phyloP scores from a whole-genome alignment of 805 yeast species.

The Metschnikowia shivogae region DNA sequence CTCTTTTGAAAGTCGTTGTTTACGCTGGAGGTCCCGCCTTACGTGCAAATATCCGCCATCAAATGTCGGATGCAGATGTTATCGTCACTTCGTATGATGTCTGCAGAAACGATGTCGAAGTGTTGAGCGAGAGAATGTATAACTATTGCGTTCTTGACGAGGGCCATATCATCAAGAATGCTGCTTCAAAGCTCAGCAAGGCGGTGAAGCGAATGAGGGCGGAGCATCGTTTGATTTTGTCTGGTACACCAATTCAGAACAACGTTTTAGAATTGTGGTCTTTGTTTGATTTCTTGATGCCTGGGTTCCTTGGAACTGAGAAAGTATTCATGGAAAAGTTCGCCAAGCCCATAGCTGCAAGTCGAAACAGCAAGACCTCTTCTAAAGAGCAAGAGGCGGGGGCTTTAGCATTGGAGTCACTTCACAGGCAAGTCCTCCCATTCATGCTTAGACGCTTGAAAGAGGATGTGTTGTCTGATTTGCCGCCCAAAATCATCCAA shows the following conservation, averaged over 20 bases:
- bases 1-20: constrained; percentile 74
- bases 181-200: constrained; percentile 80
- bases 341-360: constrained; percentile 96
- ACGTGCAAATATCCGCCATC: constrained; percentile 52
- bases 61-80: constrained; percentile 63
- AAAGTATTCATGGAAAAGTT: constrained; percentile 90
- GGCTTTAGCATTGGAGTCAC: constrained; percentile 89
- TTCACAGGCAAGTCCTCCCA: constrained; percentile 95
- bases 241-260: constrained; percentile 98
- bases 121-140: constrained; percentile 57
- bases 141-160: constrained; percentile 96
- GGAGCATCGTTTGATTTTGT: constrained; percentile 82
- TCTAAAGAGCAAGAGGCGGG: constrained; percentile 97
- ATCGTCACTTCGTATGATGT: constrained; percentile 96
- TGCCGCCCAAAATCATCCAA: constrained; percentile 97
- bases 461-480: constrained; percentile 91
- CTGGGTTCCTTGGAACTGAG: constrained; percentile 95
- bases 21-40: constrained; percentile 91
- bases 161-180: constrained; percentile 95
- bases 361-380: constrained; percentile 81
- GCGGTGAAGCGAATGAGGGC: constrained; percentile 81
- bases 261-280: constrained; percentile 98
- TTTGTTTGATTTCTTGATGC: constrained; percentile 95
- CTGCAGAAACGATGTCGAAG: constrained; percentile 82
- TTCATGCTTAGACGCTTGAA: constrained; percentile 93